Percentiles rank a stretch among this genome's conserved stretches.
phyloP scores from a whole-genome alignment of 176 grass and related monocot species.

The Stipa capillata region DNA sequence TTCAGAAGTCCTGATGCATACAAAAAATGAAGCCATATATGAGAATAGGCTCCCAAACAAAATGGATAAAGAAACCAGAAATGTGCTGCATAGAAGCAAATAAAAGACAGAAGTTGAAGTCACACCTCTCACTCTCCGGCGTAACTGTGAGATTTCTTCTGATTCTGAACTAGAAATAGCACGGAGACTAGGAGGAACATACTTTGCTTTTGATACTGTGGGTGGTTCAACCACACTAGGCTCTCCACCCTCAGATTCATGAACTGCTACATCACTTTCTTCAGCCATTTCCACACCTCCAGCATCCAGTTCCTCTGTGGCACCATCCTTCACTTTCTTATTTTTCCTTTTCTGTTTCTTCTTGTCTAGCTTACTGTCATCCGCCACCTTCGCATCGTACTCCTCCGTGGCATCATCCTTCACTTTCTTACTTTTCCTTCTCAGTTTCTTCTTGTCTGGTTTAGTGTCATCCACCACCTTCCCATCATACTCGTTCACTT shows the following conservation, averaged over 20 bases:
- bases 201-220: slow-evolving; percentile 34
- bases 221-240: slow-evolving; percentile 22
- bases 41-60: not conserved
- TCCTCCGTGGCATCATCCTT: slow-evolving; percentile 23
- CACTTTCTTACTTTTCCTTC: slow-evolving; percentile 40
- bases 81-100: not conserved
- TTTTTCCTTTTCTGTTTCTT: slow-evolving; percentile 37
- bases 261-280: slow-evolving; percentile 8
- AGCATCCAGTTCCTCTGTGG: not conserved
- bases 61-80: slow-evolving; percentile 7
- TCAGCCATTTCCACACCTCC: slow-evolving; percentile 17
- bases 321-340: slow-evolving; percentile 40
- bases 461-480: not conserved
- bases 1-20: slow-evolving; percentile 71
- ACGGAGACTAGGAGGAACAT: slow-evolving; percentile 60
- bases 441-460: slow-evolving; percentile 29
- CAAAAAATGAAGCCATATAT: slow-evolving; percentile 7
- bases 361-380: slow-evolving; percentile 16
- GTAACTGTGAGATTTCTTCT: slow-evolving; percentile 54
- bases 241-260: slow-evolving; percentile 21
- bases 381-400: not conserved
- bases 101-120: not conserved
- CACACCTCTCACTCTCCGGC: slow-evolving; percentile 68
- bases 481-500: slow-evolving; percentile 13
- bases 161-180: slow-evolving; percentile 50